phyloP scores from a whole-genome alignment of 306 rosid genomes.

The Glycyrrhiza uralensis region DNA sequence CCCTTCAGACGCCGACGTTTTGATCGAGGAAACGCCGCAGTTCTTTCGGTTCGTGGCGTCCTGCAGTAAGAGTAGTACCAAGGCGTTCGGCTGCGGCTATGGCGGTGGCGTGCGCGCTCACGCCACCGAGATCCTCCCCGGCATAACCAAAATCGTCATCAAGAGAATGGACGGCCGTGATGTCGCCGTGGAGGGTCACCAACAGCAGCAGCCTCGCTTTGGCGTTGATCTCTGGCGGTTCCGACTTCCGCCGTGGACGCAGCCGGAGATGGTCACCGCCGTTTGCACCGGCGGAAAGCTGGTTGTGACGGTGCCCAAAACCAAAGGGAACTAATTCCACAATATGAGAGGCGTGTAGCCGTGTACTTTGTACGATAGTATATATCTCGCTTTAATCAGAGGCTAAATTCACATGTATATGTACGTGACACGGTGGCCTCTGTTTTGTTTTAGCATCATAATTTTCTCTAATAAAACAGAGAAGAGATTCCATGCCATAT shows the following conservation, averaged over 20 bases:
- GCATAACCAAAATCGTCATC: conserved; percentile 44
- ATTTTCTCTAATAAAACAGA: conserved; percentile 9
- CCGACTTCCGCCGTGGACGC: conserved; percentile 44
- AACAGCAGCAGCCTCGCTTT: not conserved
- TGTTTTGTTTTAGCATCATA: not conserved
- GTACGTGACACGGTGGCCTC: not conserved
- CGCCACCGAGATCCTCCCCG: conserved; percentile 45
- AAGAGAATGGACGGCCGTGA: conserved; percentile 35
- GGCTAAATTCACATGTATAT: not conserved
- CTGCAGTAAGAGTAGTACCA: too few relatives aligned
- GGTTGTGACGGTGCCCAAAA: conserved; percentile 57
- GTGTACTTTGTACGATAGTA: not conserved
- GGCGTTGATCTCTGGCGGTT: conserved; percentile 43
- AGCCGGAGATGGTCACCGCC: conserved; percentile 50
- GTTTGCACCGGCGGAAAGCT: conserved; percentile 38
- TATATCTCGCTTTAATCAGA: not conserved
- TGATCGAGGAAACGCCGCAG: conserved; percentile 40
- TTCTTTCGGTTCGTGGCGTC: conserved; percentile 39
- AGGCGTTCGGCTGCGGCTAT: too few relatives aligned
- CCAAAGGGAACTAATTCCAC: conserved; percentile 17
- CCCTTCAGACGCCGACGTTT: conserved; percentile 46
- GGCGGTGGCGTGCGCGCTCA: conserved; percentile 38
- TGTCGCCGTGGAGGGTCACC: not conserved
- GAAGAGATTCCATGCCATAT: not conserved
- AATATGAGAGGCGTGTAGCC: not conserved